phyloP scores from a whole-genome alignment of 768 basidiomycete genomes.

The Amanita exitialis region DNA sequence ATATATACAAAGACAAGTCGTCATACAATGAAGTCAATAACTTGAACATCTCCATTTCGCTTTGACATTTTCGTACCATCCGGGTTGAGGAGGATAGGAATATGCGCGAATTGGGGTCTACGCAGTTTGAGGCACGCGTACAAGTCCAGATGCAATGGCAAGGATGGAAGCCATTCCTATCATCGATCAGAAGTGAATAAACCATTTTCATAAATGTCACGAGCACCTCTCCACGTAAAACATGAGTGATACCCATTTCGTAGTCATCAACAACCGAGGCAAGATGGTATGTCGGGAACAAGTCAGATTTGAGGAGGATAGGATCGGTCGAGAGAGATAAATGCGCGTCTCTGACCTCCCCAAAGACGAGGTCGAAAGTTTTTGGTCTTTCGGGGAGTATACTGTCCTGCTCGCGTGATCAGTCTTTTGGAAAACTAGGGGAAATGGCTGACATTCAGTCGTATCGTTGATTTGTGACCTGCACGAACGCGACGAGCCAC shows the following conservation, averaged over 20 bases:
- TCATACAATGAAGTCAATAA: constrained; percentile 74
- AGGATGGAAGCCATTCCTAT: constrained; percentile 94
- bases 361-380: constrained; percentile 68
- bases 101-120: constrained; percentile 80
- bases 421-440: constrained; percentile 2
- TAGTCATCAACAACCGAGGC: constrained; percentile 95
- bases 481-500: constrained; percentile 61
- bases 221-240: constrained; percentile 81
- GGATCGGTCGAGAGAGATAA: constrained; percentile 82
- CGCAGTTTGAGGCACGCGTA: constrained; percentile 67
- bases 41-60: constrained; percentile 80
- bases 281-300: constrained; percentile 93
- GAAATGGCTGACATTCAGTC: constrained; percentile 63
- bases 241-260: constrained; percentile 93
- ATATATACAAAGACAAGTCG: constrained; percentile 10
- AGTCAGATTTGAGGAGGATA: constrained; percentile 84
- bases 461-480: constrained; percentile 73
- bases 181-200: neutral
- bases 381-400: constrained; percentile 40
- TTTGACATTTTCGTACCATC: constrained; percentile 96
- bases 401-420: constrained; percentile 35
- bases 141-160: constrained; percentile 84
- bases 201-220: neutral
- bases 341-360: constrained; percentile 61
- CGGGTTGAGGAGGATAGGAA: constrained; percentile 82